A percentile compares a stretch with the other conserved stretches of the same genome.
These are phyloP conservation scores for Jamesozyma rosinii DNA, from an alignment of 805 yeast species.

Conservation along the genomic window DNA sequence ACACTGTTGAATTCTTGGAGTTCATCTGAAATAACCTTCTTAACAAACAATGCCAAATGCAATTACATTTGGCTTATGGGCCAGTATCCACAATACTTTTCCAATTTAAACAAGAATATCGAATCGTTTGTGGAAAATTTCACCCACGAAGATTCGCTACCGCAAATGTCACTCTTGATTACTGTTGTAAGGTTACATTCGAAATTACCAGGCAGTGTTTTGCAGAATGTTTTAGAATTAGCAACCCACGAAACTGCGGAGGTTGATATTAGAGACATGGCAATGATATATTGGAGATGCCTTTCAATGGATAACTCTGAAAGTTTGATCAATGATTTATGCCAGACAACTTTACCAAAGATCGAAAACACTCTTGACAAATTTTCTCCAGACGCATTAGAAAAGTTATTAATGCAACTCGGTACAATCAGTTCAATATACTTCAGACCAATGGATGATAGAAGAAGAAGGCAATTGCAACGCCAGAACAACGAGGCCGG, in stretches of 20 bases:
- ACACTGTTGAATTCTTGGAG: constrained; percentile 31
- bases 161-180: constrained; percentile 53
- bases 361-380: constrained; percentile 63
- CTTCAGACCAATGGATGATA: constrained; percentile 69
- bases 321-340: constrained; percentile 18
- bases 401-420: constrained; percentile 62
- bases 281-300: constrained; percentile 72
- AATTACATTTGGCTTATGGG: constrained; percentile 62
- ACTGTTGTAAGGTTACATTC: constrained; percentile 51
- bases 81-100: constrained; percentile 55
- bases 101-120: constrained; percentile 42
- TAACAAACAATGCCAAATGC: constrained; percentile 40
- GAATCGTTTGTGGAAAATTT: constrained; percentile 42
- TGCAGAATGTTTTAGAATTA: constrained; percentile 52
- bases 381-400: constrained; percentile 59
- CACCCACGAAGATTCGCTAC: constrained; percentile 47
- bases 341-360: constrained; percentile 47
- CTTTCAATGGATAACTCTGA: constrained; percentile 39
- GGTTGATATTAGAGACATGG: constrained; percentile 73
- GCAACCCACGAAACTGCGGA: constrained; percentile 60
- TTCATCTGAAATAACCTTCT: constrained; percentile 39
- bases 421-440: constrained; percentile 83
- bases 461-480: constrained; percentile 33
- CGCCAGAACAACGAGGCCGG: constrained; percentile 32
- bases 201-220: constrained; percentile 35